These are phyloP conservation scores for Penicillium waksmanii DNA, from an alignment of 495 filamentous ascomycete genomes.

Conservation along the genomic window DNA sequence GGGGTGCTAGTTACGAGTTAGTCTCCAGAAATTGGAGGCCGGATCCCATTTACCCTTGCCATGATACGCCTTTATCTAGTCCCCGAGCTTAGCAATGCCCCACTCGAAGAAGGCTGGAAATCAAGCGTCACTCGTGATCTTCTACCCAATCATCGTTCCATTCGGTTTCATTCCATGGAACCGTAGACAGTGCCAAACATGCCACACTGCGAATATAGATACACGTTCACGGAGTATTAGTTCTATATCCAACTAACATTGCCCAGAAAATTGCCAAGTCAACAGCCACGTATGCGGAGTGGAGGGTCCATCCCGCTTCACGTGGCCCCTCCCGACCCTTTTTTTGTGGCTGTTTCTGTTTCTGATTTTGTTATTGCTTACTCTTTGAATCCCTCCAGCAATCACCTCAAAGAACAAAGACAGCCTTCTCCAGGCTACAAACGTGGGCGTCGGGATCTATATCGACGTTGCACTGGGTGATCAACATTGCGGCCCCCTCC, in stretches of 20 bases:
- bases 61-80: not conserved
- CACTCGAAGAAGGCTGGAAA: not conserved
- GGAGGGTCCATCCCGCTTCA: constrained; percentile 1
- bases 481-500: not conserved
- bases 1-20: not conserved
- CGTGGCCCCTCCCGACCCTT: not conserved
- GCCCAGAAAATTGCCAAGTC: not conserved
- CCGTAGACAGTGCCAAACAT: too few species aligned
- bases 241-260: not conserved
- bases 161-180: too few species aligned
- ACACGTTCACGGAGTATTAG: not conserved
- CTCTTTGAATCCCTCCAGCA: not conserved
- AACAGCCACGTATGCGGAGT: constrained; percentile 3
- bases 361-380: not conserved
- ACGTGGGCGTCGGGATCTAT: not conserved
- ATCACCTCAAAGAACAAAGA: too few species aligned
- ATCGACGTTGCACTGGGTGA: not conserved
- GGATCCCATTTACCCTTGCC: too few species aligned
- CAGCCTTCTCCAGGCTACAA: not conserved
- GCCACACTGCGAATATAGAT: not conserved
- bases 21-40: too few species aligned
- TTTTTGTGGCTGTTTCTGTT: not conserved
- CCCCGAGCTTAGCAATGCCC: not conserved
- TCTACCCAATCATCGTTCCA: too few species aligned
- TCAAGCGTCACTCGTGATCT: too few species aligned